Conservation (phyloP, 129 eudicot genomes). For the Artemisia tridentata region DNA sequence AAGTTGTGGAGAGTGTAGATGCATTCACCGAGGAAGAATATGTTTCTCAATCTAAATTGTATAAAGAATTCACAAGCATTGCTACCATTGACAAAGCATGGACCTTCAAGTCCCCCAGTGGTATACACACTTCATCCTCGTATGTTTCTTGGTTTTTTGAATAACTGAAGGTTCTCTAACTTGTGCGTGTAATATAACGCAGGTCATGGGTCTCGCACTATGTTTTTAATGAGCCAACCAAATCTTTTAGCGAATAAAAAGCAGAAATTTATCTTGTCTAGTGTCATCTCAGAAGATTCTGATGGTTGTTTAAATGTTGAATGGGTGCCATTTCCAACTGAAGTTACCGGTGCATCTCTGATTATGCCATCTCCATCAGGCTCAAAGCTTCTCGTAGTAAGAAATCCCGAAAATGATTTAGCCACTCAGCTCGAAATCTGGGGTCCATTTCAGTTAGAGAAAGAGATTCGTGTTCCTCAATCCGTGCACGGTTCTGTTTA, state of each 20-base stretch:
- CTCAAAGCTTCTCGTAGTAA: conserved; percentile 75
- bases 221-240: conserved; percentile 75
- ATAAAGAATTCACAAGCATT: conserved; percentile 61
- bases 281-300: conserved; percentile 44
- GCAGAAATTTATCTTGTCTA: conserved; percentile 61
- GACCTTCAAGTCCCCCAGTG: conserved; percentile 54
- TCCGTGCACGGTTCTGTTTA: conserved; percentile 86
- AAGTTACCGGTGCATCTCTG: conserved; percentile 67
- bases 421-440: conserved; percentile 79
- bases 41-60: conserved; percentile 60
- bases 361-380: conserved; percentile 95
- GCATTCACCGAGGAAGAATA: conserved; percentile 62
- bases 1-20: conserved; percentile 38
- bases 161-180: neutral
- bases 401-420: conserved; percentile 74
- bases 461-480: conserved; percentile 69
- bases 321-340: conserved; percentile 88
- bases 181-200: conserved; percentile 12
- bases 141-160: neutral
- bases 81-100: conserved; percentile 78
- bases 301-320: conserved; percentile 42
- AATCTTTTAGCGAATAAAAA: conserved; percentile 72
- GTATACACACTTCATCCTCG: conserved; percentile 30
- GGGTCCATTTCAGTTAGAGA: conserved; percentile 69
- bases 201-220: conserved; percentile 48